Evolutionary conservation across 1,139 yeast species (phyloP), one percentile per base, ranked within the genome.

Genomic region (Geotrichum siamense): DNA sequence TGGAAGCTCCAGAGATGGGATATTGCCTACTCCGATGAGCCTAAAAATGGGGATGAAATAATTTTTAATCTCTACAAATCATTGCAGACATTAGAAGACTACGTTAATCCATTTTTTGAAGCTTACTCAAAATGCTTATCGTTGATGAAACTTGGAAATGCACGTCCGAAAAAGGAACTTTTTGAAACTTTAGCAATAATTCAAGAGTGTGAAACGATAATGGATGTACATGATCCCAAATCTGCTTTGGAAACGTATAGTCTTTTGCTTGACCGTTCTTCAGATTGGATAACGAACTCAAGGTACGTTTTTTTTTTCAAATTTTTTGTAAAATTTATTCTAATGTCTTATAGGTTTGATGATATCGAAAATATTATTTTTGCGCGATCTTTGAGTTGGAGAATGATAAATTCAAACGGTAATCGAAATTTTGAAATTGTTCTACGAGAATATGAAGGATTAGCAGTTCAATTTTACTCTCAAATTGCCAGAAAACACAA

Each of bases 1-100:
- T 81, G 87, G 87, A 79, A 78, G 51, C 59, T 82, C 32, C 72
- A 70, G 42, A 69, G 71, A 41, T 82, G 91, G 91, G 78, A 78
- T 44, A 47, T 79, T 4, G 81, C 86, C 0, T 48, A 57, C 2
- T 65, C 75, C 0, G 53, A 53, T 3, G 49, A 49, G 0, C 57
- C 70, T 0, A 38, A 42, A 1, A 59, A 61, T 3, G 72, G 68
- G 35, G 69, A 72, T 43, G 71, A 69, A 41, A 58, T 64, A 5
- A 62, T 75, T 10, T 80, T 77, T 54, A 65, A 65, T 27, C 30
- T 47, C 15, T 34, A 42, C 22, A 39, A 36, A 15, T 29, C 42
- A 13, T 35, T 44, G 9, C 32, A 41, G 15, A 20, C 30, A 6
- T 26, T 32, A 19, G 25, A 16, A 16, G 26, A 25, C 12, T 32